Evolutionary conservation across 2,329 filamentous ascomycete species (phyloP).

Genomic region (Sphaerulina musiva): DNA sequence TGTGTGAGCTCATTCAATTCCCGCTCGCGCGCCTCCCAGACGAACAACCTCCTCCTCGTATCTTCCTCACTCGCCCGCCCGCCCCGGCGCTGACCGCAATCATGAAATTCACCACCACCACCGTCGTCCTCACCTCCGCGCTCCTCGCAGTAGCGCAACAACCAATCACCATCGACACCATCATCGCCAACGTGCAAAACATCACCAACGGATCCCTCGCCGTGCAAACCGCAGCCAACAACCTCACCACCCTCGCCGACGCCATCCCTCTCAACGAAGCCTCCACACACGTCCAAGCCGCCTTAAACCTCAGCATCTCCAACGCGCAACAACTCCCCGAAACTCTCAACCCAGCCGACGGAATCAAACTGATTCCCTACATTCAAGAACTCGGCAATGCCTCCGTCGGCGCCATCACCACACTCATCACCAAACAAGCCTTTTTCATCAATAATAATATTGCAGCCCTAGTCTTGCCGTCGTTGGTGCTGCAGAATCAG

Average conservation of each 20-base stretch:
- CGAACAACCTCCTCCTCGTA: background rate
- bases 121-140: background rate
- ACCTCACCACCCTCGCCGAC: constrained; percentile 3
- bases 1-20: background rate
- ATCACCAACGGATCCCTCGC: constrained; percentile 7
- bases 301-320: constrained; percentile 7
- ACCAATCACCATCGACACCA: constrained; percentile 6
- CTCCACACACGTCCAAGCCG: constrained; percentile 6
- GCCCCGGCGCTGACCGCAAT: background rate
- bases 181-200: constrained; percentile 12
- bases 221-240: background rate
- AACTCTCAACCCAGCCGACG: constrained; percentile 5
- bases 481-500: constrained; percentile 8
- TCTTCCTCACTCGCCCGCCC: background rate
- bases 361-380: constrained; percentile 10
- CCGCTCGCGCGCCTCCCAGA: no score
- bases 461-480: constrained; percentile 2
- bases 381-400: constrained; percentile 11
- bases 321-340: constrained; percentile 8
- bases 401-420: constrained; percentile 5
- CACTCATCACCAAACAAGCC: constrained; percentile 6
- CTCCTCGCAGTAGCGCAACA: background rate
- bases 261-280: constrained; percentile 3
- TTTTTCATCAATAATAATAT: constrained; percentile 10
- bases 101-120: background rate